Evolutionary conservation across 2,329 filamentous ascomycete species (phyloP), one percentile per base, ranked within the genome.

Genomic region (Chaetomiaceae sp.): DNA sequence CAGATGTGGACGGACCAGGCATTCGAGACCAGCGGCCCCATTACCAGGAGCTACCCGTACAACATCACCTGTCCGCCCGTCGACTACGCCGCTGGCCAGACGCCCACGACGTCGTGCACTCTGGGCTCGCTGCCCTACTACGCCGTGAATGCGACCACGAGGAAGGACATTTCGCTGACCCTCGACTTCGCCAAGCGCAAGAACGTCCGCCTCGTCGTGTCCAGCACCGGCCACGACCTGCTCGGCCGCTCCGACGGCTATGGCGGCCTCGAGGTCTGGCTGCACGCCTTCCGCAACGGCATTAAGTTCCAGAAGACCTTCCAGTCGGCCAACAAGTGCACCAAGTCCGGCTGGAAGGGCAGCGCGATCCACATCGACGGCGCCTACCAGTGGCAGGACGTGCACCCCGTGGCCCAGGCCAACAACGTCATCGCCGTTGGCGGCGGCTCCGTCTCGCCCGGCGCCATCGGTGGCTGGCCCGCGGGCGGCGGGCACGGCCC

Each of bases 401-500:
- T 64, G 0, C 63, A 69, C 35, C 50, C 58, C 17, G 61, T 64
- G 6, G 71, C 71, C 1, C 46, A 65, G 20, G 51, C 54, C 0
- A 40, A 62, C 34, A 68, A 71, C 14, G 54, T 73, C 3, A 59
- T 66, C 2, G 63, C 74, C 3, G 65, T 79, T 1, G 68, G 66
- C 7, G 76, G 75, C 0, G 66, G 69, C 32, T 75, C 72, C 52
- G 60, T 68, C 2, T 72, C 68, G 0, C 74, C 79, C 3, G 76
- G 75, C 3, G 50, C 75, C 9, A 70, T 72, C 0, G 78, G 78
- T 15, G 77, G 77, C 1, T 82, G 74, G 53, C 69, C 64, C 0
- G 70, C 75, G 56, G 76, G 75, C 2, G 77, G 74, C 14, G 78
- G 78, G 0, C 75, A 79, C 53, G 0, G 60, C 67, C 2, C 61